Evolutionary conservation across 2,329 filamentous ascomycete species (phyloP).

Genomic region (Pseudogymnoascus sp.): DNA sequence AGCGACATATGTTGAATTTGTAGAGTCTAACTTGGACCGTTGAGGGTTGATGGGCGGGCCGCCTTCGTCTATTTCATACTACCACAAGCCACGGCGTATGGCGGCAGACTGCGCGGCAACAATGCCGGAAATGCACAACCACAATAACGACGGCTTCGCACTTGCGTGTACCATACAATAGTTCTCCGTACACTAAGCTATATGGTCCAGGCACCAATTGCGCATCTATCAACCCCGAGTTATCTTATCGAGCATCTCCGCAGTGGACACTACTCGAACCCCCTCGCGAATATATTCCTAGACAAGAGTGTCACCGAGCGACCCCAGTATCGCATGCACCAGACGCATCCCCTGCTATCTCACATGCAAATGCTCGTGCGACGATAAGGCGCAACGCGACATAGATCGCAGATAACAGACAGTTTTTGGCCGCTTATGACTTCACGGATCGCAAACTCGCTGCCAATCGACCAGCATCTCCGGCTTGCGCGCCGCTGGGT

Average conservation of each 20-base stretch:
- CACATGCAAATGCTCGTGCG: conserved; percentile 5
- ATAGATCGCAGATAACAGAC: conserved; percentile 3
- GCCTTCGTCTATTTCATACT: conserved; percentile 6
- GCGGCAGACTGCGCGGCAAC: conserved; percentile 5
- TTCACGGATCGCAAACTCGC: conserved; percentile 1
- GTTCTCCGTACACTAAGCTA: background rate
- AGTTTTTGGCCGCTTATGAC: conserved; percentile 1
- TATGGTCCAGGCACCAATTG: conserved; percentile 1
- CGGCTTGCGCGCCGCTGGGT: background rate
- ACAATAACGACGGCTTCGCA: background rate
- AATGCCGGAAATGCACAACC: background rate
- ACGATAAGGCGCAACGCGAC: conserved; percentile 9
- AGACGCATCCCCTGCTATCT: conserved; percentile 2
- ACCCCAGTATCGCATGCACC: background rate
- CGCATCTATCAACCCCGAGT: background rate
- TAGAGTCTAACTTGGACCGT: background rate
- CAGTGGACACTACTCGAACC: background rate
- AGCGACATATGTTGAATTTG: conserved; percentile 13
- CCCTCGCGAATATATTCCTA: conserved; percentile 1
- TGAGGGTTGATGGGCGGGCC: conserved; percentile 3
- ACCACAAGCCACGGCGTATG: background rate
- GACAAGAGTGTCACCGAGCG: background rate
- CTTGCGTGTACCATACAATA: background rate
- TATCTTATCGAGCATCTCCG: background rate
- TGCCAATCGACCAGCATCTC: background rate